Evolutionary conservation across 495 filamentous ascomycete genomes (phyloP).

Genomic region (Xylaria acuta): DNA sequence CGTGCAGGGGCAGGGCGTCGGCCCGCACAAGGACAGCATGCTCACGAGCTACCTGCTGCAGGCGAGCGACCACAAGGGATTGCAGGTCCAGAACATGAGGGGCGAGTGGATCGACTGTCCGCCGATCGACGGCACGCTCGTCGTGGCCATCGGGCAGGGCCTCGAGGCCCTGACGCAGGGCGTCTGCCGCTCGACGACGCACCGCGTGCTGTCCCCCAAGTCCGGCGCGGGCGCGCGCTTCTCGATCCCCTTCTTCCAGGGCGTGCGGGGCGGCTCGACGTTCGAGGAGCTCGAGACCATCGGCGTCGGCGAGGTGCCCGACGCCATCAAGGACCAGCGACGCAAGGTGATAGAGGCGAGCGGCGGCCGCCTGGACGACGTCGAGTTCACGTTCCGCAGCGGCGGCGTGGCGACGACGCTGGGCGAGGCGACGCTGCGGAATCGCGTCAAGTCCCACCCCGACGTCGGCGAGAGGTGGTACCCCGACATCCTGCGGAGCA

Average conservation of each 20-base stretch:
- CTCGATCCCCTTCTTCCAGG: constrained; percentile 92
- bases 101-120: constrained; percentile 84
- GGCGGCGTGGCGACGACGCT: constrained; percentile 67
- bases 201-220: constrained; percentile 74
- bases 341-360: constrained; percentile 55
- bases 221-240: constrained; percentile 75
- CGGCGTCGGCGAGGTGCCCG: constrained; percentile 70
- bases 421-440: constrained; percentile 83
- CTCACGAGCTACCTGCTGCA: constrained; percentile 88
- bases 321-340: constrained; percentile 64
- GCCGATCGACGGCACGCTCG: constrained; percentile 67
- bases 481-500: constrained; percentile 66
- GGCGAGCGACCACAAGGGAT: constrained; percentile 74
- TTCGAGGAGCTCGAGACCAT: constrained; percentile 70
- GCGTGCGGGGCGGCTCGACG: constrained; percentile 78
- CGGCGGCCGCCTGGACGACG: constrained; percentile 66
- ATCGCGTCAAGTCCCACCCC: constrained; percentile 87
- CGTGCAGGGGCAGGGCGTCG: constrained; percentile 72
- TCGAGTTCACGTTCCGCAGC: constrained; percentile 78
- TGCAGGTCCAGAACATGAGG: constrained; percentile 87
- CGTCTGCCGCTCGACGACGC: constrained; percentile 85
- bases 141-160: constrained; percentile 93
- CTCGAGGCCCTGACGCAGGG: constrained; percentile 90
- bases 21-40: constrained; percentile 94
- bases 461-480: constrained; percentile 91